Evolutionary conservation across 2,329 filamentous ascomycete species (phyloP).

Genomic region (Trichoderma asperellum): DNA sequence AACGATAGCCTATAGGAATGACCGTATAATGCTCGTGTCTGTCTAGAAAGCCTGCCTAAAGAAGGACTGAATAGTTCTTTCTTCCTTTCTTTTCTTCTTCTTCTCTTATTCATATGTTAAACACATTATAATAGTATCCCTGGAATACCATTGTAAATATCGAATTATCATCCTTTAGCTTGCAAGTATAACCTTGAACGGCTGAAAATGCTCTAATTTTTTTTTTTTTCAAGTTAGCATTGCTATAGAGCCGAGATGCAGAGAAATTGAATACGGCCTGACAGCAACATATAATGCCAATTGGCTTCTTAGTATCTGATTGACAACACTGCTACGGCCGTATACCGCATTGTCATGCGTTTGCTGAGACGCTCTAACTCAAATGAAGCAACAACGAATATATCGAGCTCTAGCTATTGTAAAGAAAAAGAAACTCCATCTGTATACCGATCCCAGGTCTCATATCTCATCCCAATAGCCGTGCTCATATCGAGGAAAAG

Average conservation of each 20-base stretch:
- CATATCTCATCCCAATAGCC: not conserved
- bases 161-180: not conserved
- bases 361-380: not conserved
- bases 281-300: not conserved
- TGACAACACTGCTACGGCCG: not conserved
- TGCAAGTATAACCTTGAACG: not conserved
- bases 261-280: not conserved
- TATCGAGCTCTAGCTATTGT: not conserved
- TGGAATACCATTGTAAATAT: not conserved
- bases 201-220: not conserved
- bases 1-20: not conserved
- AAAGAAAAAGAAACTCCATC: not conserved
- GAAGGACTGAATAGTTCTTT: no score
- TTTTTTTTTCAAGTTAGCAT: no score
- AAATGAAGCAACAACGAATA: not conserved
- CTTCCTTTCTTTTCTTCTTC: no score
- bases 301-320: not conserved
- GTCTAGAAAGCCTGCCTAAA: not conserved
- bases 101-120: not conserved
- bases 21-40: not conserved
- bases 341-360: not conserved
- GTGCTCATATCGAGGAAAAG: not conserved
- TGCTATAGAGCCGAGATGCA: no score
- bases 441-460: not conserved
- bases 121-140: no score